Conservation (phyloP, 129 eudicot species). For the Flaveria robusta region DNA sequence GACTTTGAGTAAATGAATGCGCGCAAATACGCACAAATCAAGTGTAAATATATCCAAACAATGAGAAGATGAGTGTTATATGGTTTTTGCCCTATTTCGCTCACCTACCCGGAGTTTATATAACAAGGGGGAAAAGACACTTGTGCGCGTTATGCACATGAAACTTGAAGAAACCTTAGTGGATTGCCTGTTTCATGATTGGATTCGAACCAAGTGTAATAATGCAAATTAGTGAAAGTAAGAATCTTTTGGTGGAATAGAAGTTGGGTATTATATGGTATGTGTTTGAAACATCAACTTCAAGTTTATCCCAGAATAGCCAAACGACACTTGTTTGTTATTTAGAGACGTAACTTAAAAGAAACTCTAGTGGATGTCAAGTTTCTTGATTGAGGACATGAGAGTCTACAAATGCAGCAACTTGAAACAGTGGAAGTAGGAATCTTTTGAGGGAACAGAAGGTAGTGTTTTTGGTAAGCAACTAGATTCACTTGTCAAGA, state of each 20-base stretch:
- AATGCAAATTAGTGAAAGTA: slow-evolving; percentile 34
- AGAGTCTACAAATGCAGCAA: slow-evolving; percentile 29
- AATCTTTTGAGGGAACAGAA: slow-evolving; percentile 29
- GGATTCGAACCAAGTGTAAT: slow-evolving; percentile 15
- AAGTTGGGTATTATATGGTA: slow-evolving; percentile 30
- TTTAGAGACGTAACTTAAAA: slow-evolving; percentile 3
- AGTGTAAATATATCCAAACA: slow-evolving; percentile 16
- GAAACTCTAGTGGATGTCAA: slow-evolving; percentile 28
- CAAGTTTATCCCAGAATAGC: slow-evolving; percentile 16
- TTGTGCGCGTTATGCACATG: slow-evolving; percentile 1
- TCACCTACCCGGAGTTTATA: slow-evolving; percentile 30
- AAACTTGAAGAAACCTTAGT: slow-evolving; percentile 29
- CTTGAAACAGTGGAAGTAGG: slow-evolving; percentile 31
- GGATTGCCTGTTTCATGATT: slow-evolving; percentile 28
- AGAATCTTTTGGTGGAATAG: slow-evolving; percentile 30
- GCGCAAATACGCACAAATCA: slow-evolving; percentile 13
- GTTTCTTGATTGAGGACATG: slow-evolving; percentile 25
- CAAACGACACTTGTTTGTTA: slow-evolving; percentile 23
- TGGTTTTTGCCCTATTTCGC: not conserved
- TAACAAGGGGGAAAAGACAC: slow-evolving; percentile 31
- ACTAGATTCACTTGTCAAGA: slow-evolving; percentile 16
- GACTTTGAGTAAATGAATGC: not conserved
- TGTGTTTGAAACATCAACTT: slow-evolving; percentile 20
- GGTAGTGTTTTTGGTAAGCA: slow-evolving; percentile 22
- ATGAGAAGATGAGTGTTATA: slow-evolving; percentile 21